Evolutionary conservation across 768 basidiomycete genomes (phyloP), one percentile per base, ranked within the genome.

Genomic region (Phaeotremella skinneri): DNA sequence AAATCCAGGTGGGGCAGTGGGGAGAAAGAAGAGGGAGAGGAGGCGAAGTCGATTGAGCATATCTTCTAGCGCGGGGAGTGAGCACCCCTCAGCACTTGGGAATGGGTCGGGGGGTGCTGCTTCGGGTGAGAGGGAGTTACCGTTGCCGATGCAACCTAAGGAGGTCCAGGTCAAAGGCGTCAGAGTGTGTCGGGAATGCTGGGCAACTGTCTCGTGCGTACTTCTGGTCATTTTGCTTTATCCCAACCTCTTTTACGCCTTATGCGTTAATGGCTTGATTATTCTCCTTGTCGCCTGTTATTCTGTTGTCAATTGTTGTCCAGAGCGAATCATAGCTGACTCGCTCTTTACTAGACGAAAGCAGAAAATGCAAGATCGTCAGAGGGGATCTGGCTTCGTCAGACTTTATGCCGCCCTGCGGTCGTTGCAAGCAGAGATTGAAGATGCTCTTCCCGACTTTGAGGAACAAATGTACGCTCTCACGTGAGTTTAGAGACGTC

Each of bases 391-490:
- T 5, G 75, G 82, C 0, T 87, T 89, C 73, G 79, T 83, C 25
- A 82, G 82, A 66, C 80, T 93, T 27, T 88, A 96, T 49, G 75
- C 91, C 83, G 83, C 83, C 0, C 85, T 98, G 59, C 78, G 90
- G 34, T 74, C 69, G 37, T 78, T 96, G 6, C 92, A 99, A 79
- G 82, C 83, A 53, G 92, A 97, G 65, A 92, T 98, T n/a, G 89
- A 91, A 72, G 87, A 87, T 30, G 79, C 84, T 1, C 81, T 98
- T 3, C 91, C 91, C 2, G 85, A 87, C 62, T 93, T 94, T 73
- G 90, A 94, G 67, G 91, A 94, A 69, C 81, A 92, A 25, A 76
- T 96, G 27, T 74, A 88, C 41, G 83, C 81, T 9, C 80, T 93
- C 32, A 87, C 79, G 88, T 89, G 57, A 57, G 80, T 62, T 17